A percentile compares a stretch with the other conserved stretches of the same genome.
phyloP scores from a whole-genome alignment of 805 yeast genomes.

The Wickerhamomyces queroliae region DNA sequence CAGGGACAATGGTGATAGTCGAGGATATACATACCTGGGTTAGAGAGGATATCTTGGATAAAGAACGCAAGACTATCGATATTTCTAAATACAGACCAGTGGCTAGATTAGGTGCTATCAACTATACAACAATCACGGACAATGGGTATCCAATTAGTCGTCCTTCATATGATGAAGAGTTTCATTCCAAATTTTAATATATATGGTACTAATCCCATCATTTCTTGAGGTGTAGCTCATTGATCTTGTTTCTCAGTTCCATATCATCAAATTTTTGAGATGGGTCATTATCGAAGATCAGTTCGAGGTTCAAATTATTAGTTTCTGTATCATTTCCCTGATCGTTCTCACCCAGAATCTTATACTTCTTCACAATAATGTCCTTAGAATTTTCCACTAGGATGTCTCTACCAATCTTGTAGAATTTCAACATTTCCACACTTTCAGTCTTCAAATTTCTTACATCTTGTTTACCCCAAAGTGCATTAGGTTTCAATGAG shows the following conservation, averaged over 20 bases:
- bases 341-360: too few species aligned
- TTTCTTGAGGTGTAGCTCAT: not conserved
- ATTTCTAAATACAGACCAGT: conserved; percentile 45
- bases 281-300: not conserved
- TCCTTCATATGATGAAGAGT: not conserved
- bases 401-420: not conserved
- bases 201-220: not conserved
- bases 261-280: not conserved
- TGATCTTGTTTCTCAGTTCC: not conserved
- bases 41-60: conserved; percentile 47
- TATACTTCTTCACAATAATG: not conserved
- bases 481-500: not conserved
- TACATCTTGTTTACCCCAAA: not conserved
- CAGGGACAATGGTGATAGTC: conserved; percentile 37
- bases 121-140: conserved; percentile 37
- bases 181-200: not conserved
- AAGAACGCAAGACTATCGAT: conserved; percentile 34
- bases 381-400: not conserved
- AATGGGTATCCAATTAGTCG: not conserved
- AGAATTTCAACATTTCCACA: not conserved
- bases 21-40: conserved; percentile 56
- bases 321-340: not conserved
- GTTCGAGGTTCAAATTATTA: not conserved
- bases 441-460: not conserved
- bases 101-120: conserved; percentile 46